phyloP scores from a whole-genome alignment of 2,329 filamentous ascomycete genomes.

The Cercospora nicotianae region DNA sequence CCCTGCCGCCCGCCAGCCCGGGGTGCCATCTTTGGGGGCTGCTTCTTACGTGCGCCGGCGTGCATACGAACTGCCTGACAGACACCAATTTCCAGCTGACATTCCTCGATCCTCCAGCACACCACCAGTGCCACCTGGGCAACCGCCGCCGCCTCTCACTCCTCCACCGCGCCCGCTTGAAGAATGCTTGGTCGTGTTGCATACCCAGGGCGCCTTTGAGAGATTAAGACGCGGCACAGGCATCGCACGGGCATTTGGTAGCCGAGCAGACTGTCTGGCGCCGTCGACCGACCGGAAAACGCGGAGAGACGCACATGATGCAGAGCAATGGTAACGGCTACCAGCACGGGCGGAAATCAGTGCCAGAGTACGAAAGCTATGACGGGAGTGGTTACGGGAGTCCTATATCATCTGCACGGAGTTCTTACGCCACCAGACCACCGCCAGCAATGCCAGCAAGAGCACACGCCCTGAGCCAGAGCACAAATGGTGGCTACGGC shows the following conservation, averaged over 20 bases:
- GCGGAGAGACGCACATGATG: constrained; percentile 22
- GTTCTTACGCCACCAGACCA: constrained; percentile 19
- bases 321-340: constrained; percentile 25
- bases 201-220: constrained; percentile 30
- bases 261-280: constrained; percentile 13
- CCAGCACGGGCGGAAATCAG: constrained; percentile 9
- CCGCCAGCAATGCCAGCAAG: constrained; percentile 13
- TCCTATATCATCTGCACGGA: constrained; percentile 19
- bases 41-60: not conserved
- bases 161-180: not conserved
- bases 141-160: not conserved
- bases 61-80: not conserved
- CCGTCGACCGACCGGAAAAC: constrained; percentile 4
- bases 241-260: constrained; percentile 3
- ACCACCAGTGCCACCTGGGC: not conserved
- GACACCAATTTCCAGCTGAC: constrained; percentile 6
- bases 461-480: constrained; percentile 17
- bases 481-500: constrained; percentile 25
- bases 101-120: constrained; percentile 9
- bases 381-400: constrained; percentile 33
- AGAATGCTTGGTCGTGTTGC: constrained; percentile 11
- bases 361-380: constrained; percentile 33
- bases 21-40: not conserved
- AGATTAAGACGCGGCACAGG: constrained; percentile 23
- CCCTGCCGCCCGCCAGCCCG: constrained; percentile 1